A percentile compares a stretch with the other conserved stretches of the same genome.
Conservation (phyloP, 179 eudicot genomes). For the Silene coronaria region DNA sequence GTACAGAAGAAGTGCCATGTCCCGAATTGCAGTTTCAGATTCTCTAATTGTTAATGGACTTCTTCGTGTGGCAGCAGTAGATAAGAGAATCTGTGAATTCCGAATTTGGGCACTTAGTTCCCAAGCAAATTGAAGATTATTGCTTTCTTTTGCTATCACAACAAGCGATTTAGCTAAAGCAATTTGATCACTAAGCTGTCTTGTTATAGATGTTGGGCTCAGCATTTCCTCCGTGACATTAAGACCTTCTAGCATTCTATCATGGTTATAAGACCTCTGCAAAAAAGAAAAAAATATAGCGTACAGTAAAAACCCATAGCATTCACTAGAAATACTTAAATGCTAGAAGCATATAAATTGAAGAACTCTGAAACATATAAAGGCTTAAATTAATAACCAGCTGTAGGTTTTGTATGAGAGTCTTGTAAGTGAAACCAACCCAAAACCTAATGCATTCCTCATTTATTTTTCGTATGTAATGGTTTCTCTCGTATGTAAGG, state of each 20-base stretch:
- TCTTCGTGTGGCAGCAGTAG: conserved; percentile 65
- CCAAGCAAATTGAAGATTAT: conserved; percentile 85
- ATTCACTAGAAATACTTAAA: neutral
- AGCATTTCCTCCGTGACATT: conserved; percentile 73
- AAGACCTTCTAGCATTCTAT: conserved; percentile 53
- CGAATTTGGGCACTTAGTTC: conserved; percentile 86
- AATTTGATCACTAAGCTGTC: conserved; percentile 74
- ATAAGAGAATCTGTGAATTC: conserved; percentile 68
- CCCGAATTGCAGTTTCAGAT: conserved; percentile 60
- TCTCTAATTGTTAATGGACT: conserved; percentile 54
- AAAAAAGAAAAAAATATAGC: neutral
- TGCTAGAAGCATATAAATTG: neutral
- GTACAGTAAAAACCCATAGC: neutral
- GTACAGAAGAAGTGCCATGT: conserved; percentile 74
- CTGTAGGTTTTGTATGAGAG: neutral
- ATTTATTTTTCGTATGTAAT: too few relatives aligned
- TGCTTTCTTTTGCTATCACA: conserved; percentile 85
- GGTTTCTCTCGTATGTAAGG: neutral
- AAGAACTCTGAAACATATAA: neutral
- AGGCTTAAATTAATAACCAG: neutral
- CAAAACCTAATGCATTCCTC: neutral
- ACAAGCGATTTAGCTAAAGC: conserved; percentile 75
- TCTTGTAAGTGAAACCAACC: neutral
- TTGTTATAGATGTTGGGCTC: conserved; percentile 53
- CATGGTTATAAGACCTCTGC: conserved; percentile 57